Conservation (phyloP, 371 early-diverging fungal species). For the Umbelopsis sp. region DNA sequence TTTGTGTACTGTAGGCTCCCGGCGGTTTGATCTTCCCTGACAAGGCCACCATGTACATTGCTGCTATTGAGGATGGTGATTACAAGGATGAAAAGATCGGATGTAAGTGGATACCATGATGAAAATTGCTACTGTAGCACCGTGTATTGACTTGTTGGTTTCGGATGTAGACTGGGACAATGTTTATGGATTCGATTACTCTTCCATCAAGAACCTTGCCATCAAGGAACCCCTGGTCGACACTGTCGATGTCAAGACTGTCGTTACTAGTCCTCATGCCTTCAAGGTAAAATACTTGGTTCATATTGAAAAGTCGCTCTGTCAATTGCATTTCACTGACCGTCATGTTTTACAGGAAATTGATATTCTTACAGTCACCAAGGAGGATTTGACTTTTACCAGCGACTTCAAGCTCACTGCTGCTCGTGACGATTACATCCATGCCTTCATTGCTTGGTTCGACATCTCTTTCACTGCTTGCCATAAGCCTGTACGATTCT, state of each 20-base stretch:
- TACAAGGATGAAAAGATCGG: constrained; percentile 94
- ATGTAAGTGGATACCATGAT: constrained; percentile 46
- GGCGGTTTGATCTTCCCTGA: constrained; percentile 92
- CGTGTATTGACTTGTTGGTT: no score
- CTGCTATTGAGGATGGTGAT: constrained; percentile 93
- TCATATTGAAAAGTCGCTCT: not conserved
- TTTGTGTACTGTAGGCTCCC: constrained; percentile 38
- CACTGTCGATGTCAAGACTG: constrained; percentile 79
- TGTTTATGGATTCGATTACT: constrained; percentile 94
- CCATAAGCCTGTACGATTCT: constrained; percentile 87
- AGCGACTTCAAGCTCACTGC: constrained; percentile 80
- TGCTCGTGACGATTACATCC: constrained; percentile 81
- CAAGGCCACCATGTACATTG: constrained; percentile 87
- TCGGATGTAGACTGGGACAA: constrained; percentile 77
- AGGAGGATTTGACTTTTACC: constrained; percentile 83
- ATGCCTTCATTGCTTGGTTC: constrained; percentile 94
- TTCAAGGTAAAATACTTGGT: constrained; percentile 58
- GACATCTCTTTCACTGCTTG: constrained; percentile 90
- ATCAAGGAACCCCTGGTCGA: constrained; percentile 94
- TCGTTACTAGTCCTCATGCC: constrained; percentile 72
- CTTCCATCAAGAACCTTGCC: constrained; percentile 85
- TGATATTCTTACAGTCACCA: constrained; percentile 80
- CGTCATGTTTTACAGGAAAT: constrained; percentile 49
- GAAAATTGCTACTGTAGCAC: no score
- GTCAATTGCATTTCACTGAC: constrained; percentile 14